phyloP scores from a whole-genome alignment of 371 early-diverging fungal species.

The Zychaea mexicana region DNA sequence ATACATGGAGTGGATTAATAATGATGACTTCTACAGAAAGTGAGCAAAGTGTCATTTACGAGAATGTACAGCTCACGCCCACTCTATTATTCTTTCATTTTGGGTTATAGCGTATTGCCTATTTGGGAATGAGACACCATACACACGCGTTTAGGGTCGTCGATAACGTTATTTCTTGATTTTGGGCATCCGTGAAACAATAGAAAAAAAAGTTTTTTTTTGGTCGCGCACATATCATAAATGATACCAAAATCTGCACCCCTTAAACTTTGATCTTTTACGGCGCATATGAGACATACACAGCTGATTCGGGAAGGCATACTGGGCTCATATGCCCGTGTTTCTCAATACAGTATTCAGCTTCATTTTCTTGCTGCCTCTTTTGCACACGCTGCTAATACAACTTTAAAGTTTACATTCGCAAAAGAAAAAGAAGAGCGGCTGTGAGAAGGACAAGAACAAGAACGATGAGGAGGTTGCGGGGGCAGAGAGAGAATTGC shows the following conservation, averaged over 20 bases:
- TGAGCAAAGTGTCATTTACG: no score
- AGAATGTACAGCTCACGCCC: no score
- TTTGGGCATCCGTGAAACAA: not conserved
- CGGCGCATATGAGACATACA: not conserved
- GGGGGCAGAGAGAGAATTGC: no score
- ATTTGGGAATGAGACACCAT: no score
- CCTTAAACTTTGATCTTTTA: slow-evolving; percentile 9
- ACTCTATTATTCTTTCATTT: no score
- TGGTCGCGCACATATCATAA: no score
- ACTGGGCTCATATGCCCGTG: no score
- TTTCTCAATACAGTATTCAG: not conserved
- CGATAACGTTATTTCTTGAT: not conserved
- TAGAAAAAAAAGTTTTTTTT: not conserved
- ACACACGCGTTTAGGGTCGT: not conserved
- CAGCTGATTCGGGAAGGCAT: no score
- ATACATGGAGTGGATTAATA: no score
- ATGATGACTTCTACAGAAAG: no score
- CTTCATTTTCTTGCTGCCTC: not conserved
- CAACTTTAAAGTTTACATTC: not conserved
- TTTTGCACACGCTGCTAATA: not conserved
- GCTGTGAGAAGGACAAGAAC: not conserved
- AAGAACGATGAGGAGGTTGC: no score
- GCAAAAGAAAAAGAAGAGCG: not conserved
- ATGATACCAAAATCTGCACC: not conserved
- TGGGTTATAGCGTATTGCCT: no score